Percentiles rank a stretch among this genome's conserved stretches.
Conservation (phyloP, 495 filamentous ascomycete genomes). For the Pyrenula aspistea region DNA sequence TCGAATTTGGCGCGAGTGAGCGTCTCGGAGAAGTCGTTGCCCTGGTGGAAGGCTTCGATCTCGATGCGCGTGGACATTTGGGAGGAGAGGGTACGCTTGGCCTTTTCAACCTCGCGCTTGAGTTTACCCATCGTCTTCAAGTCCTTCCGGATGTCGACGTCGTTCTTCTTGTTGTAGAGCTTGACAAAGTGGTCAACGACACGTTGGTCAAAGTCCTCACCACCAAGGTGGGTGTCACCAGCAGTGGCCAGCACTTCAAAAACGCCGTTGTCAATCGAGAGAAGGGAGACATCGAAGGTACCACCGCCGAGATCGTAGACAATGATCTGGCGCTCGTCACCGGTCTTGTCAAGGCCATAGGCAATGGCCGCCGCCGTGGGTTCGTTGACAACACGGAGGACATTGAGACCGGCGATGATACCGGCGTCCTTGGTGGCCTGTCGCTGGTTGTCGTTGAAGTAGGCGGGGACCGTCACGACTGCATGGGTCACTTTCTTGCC, state of each 20-base stretch:
- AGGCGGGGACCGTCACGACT: conserved; percentile 94
- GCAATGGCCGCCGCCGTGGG: conserved; percentile 82
- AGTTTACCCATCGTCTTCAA: conserved; percentile 99
- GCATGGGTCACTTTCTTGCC: conserved; percentile 94
- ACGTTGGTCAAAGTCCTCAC: conserved; percentile 99
- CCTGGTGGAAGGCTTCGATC: conserved; percentile 94
- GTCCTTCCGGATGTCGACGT: conserved; percentile 85
- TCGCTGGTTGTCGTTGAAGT: conserved; percentile 98
- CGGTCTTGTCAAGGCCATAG: conserved; percentile 78
- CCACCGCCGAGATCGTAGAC: conserved; percentile 99
- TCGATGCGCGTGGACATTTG: conserved; percentile 98
- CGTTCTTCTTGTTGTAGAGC: conserved; percentile 98
- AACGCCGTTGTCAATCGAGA: conserved; percentile 92
- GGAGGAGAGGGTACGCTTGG: conserved; percentile 96
- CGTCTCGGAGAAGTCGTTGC: conserved; percentile 97
- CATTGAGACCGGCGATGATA: conserved; percentile 86
- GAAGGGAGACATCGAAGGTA: conserved; percentile 98
- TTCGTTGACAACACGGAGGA: conserved; percentile 95
- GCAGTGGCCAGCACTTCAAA: conserved; percentile 98
- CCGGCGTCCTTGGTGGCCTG: conserved; percentile 98
- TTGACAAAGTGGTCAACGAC: conserved; percentile 96
- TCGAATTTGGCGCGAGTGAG: conserved; percentile 98
- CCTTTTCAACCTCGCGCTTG: conserved; percentile 99
- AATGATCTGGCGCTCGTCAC: conserved; percentile 81
- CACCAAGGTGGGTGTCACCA: conserved; percentile 98